Percentiles rank a stretch among this genome's conserved stretches.
Evolutionary conservation across 2,329 filamentous ascomycete genomes (phyloP).

Genomic region (Scedosporium aurantiacum): DNA sequence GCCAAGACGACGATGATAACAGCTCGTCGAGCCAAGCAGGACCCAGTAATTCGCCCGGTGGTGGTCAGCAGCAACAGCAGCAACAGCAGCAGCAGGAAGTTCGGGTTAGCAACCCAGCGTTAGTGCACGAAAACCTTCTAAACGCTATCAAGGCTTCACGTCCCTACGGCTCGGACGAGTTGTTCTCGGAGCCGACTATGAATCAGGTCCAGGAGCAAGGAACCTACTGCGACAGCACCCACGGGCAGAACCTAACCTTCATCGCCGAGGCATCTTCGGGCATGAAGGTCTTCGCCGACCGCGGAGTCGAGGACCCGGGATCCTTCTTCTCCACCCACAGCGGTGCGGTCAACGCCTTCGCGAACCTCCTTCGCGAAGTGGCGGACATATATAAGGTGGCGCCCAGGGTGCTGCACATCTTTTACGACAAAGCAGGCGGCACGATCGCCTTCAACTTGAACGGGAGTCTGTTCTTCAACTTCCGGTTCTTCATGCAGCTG

Average conservation of each 20-base stretch:
- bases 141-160: conserved; percentile 71
- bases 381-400: conserved; percentile 63
- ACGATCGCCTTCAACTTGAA: conserved; percentile 88
- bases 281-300: conserved; percentile 63
- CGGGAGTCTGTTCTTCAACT: conserved; percentile 88
- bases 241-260: conserved; percentile 62
- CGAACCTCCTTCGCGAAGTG: conserved; percentile 56
- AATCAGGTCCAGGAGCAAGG: conserved; percentile 69
- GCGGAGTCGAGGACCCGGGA: conserved; percentile 34
- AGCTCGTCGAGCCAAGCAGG: background rate
- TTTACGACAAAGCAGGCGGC: conserved; percentile 66
- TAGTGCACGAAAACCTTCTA: conserved; percentile 59
- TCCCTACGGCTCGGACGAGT: conserved; percentile 57
- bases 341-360: conserved; percentile 57
- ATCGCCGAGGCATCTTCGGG: conserved; percentile 59
- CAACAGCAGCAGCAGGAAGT: conserved; percentile 22
- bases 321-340: conserved; percentile 51
- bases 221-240: conserved; percentile 73
- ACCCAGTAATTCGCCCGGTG: background rate
- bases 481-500: conserved; percentile 73
- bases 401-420: conserved; percentile 65
- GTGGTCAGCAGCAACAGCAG: conserved; percentile 8
- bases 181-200: conserved; percentile 65
- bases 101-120: conserved; percentile 47
- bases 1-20: conserved; percentile 27